Evolutionary conservation across 1,284 basidiomycete genomes (phyloP), one percentile per base, ranked within the genome.

Genomic region (Rhodotorula sp.): DNA sequence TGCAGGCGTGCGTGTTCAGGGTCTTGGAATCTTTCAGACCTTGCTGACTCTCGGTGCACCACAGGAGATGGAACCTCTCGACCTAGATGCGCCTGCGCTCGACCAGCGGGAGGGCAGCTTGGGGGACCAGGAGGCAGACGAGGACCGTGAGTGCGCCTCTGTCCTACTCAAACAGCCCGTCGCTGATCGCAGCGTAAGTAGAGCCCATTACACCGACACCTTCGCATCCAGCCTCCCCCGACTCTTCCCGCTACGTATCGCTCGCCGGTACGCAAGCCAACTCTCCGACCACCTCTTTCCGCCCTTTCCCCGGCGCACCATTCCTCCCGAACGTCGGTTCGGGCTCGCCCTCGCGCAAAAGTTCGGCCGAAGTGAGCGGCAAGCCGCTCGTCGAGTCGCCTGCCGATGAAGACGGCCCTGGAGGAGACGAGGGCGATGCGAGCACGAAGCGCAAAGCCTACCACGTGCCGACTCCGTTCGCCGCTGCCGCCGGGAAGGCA

Each of bases 241-340:
- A 54, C 23, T 70, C 74, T 1, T 72, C 74, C 8, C 71, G 66
- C 34, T 73, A 75, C 71, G 66, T 54, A 44, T 75, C 74, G 10
- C 53, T 75, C 41, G 48, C 71, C 45, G 63, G 55, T 13, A 74
- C 73, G 2, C 60, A 60, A 7, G n/a, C 68, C 54, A 63, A 64
- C 54, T 76, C 74, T 7, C 72, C 74, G 2, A 65, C 66, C 12
- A 50, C 54, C 4, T 63, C 70, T 27, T 59, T 69, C n/a, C 67
- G 72, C 23, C 50, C 71, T 9, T 67, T 75, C 61, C 68, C 72
- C 23, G 34, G 56, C 8, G 41, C 61, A 17, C 63, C 63, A 27
- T 56, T 58, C 56, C 23, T 64, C 27, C 41, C 41, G n/a, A 45
- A 13, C 55, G 23, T 21, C 25, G 34, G 34, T 34, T 63, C 71